Conservation (phyloP, 2,329 filamentous ascomycete genomes). For the Sporothrix inflata region DNA sequence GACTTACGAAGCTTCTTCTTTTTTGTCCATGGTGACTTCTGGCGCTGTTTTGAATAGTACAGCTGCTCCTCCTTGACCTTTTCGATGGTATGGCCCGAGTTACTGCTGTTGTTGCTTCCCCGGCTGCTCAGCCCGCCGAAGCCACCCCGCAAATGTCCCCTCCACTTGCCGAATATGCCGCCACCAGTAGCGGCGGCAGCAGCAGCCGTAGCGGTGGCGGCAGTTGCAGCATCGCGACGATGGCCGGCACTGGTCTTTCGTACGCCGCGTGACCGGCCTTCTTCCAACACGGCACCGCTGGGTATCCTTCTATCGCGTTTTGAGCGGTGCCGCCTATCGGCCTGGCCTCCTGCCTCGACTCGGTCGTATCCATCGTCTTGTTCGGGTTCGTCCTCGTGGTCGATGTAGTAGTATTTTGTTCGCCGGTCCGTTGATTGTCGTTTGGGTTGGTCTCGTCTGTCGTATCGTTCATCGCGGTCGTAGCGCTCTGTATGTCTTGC, state of each 20-base stretch:
- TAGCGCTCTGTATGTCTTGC: constrained; percentile 27
- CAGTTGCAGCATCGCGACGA: background rate
- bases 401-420: constrained; percentile 16
- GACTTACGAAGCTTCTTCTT: constrained; percentile 65
- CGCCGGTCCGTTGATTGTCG: background rate
- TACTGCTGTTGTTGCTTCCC: constrained; percentile 54
- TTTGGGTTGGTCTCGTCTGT: background rate
- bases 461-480: background rate
- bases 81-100: constrained; percentile 47
- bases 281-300: constrained; percentile 70
- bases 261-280: constrained; percentile 52
- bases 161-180: background rate
- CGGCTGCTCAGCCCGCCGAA: constrained; percentile 50
- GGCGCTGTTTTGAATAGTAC: constrained; percentile 42
- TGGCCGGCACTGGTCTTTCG: constrained; percentile 6
- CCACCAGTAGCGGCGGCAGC: background rate
- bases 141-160: constrained; percentile 45
- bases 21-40: constrained; percentile 39
- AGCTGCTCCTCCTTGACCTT: constrained; percentile 56
- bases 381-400: constrained; percentile 16
- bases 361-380: constrained; percentile 30
- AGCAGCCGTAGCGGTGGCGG: background rate
- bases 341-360: constrained; percentile 26
- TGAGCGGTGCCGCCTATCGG: constrained; percentile 28
- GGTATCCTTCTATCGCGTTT: constrained; percentile 60